A percentile compares a stretch with the other conserved stretches of the same genome.
Evolutionary conservation across 495 filamentous ascomycete genomes (phyloP).

Genomic region (Aspergillus cavernicola): DNA sequence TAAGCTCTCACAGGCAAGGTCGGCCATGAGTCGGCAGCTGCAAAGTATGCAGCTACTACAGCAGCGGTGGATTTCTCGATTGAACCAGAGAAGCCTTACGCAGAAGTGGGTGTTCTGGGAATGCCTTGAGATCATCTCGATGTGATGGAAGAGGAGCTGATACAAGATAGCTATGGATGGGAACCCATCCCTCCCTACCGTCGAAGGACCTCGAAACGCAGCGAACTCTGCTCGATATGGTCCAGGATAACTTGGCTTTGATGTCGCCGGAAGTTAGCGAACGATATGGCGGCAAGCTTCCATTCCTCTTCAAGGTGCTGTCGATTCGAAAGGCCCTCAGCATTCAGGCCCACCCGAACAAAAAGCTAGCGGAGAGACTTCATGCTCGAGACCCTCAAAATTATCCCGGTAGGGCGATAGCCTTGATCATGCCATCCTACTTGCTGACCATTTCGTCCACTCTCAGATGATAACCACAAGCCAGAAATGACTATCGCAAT

Average conservation of each 20-base stretch:
- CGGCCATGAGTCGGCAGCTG: conserved; percentile 70
- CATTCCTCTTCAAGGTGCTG: conserved; percentile 96
- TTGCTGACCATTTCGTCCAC: background rate
- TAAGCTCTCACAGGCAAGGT: conserved; percentile 55
- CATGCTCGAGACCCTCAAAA: conserved; percentile 85
- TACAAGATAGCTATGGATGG: conserved; percentile 84
- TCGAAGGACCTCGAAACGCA: conserved; percentile 84
- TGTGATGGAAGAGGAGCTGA: conserved; percentile 3
- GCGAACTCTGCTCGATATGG: conserved; percentile 83
- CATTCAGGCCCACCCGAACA: conserved; percentile 97
- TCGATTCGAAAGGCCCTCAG: conserved; percentile 90
- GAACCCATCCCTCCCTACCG: conserved; percentile 91
- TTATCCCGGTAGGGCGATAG: conserved; percentile 64
- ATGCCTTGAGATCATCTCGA: conserved; percentile 21
- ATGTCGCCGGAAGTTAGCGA: conserved; percentile 67
- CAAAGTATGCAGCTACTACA: conserved; percentile 73
- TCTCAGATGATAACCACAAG: conserved; percentile 95
- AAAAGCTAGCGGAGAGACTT: conserved; percentile 88
- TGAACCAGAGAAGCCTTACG: conserved; percentile 75
- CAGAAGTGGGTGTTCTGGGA: conserved; percentile 58
- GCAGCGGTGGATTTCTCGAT: conserved; percentile 67
- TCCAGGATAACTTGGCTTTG: conserved; percentile 81
- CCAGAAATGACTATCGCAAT: conserved; percentile 98
- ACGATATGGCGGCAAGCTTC: conserved; percentile 73
- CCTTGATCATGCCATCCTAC: background rate